Conservation (phyloP, 352 stramenopile genomes). For the Phytophthora rubi region DNA sequence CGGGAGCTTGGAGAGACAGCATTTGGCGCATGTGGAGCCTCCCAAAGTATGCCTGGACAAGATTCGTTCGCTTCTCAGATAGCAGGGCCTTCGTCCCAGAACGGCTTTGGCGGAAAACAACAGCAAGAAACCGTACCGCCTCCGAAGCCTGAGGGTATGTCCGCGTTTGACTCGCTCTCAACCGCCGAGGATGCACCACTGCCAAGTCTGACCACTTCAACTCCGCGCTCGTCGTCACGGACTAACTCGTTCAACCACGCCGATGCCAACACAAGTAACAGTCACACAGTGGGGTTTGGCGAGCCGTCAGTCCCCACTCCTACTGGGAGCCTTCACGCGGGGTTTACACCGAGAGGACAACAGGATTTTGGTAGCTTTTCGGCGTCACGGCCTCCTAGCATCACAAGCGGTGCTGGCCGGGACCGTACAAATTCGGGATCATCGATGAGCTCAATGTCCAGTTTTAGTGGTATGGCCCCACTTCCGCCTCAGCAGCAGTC, state of each 20-base stretch:
- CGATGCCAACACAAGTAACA: constrained; percentile 11
- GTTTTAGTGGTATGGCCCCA: constrained; percentile 36
- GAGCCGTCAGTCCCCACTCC: constrained; percentile 17
- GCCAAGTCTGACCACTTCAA: constrained; percentile 34
- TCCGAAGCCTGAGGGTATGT: constrained; percentile 50
- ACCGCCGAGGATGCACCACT: constrained; percentile 39
- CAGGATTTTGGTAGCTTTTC: constrained; percentile 28
- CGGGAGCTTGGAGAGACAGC: constrained; percentile 68
- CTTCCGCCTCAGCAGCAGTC: constrained; percentile 18
- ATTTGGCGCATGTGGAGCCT: constrained; percentile 42
- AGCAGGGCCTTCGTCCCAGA: constrained; percentile 27
- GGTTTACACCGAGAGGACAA: constrained; percentile 21
- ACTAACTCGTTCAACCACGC: constrained; percentile 31
- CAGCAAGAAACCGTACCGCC: constrained; percentile 20
- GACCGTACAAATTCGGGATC: constrained; percentile 51
- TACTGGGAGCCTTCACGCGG: constrained; percentile 24
- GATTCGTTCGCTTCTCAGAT: constrained; percentile 19
- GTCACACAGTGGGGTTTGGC: constrained; percentile 8
- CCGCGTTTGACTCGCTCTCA: constrained; percentile 65
- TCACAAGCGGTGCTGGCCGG: constrained; percentile 16
- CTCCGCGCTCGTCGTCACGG: constrained; percentile 32
- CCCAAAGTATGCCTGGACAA: constrained; percentile 14
- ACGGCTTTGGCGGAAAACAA: constrained; percentile 17
- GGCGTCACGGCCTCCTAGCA: constrained; percentile 13
- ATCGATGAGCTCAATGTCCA: constrained; percentile 53